Percentiles rank a stretch among this genome's conserved stretches.
Evolutionary conservation across 441 rosid species (phyloP).

Genomic region (Gossypium schwendimanii): DNA sequence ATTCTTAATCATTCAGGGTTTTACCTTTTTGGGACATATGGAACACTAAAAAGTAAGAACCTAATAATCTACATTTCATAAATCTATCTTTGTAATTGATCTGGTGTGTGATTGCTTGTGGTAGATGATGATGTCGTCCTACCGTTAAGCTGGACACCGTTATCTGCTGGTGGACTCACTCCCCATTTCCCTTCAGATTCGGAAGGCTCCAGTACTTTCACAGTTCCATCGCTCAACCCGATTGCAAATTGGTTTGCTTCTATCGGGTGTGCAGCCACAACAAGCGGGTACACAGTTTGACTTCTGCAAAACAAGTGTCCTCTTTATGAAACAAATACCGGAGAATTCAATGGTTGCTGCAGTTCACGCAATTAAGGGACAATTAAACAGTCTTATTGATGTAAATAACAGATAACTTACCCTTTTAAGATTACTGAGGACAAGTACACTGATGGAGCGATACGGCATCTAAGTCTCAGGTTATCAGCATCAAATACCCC

Average conservation of each 20-base stretch:
- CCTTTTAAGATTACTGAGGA: slow-evolving; percentile 42
- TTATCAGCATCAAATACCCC: slow-evolving; percentile 78
- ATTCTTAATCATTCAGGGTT: not conserved
- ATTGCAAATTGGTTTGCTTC: slow-evolving; percentile 76
- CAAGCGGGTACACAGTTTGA: slow-evolving; percentile 61
- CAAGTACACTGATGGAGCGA: slow-evolving; percentile 62
- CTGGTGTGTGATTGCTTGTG: slow-evolving; percentile 71
- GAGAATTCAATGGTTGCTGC: not conserved
- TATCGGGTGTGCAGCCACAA: slow-evolving; percentile 74
- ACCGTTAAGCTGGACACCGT: slow-evolving; percentile 40
- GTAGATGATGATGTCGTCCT: slow-evolving; percentile 63
- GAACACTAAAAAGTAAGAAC: not conserved
- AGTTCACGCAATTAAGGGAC: not conserved
- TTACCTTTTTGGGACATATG: not conserved
- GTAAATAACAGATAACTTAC: slow-evolving; percentile 30
- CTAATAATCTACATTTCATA: not conserved
- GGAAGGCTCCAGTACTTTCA: slow-evolving; percentile 70
- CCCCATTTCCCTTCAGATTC: slow-evolving; percentile 88
- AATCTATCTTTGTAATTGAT: slow-evolving; percentile 29
- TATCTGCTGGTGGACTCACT: slow-evolving; percentile 45
- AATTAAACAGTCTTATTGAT: not conserved
- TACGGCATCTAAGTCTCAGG: slow-evolving; percentile 67
- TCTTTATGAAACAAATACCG: not conserved
- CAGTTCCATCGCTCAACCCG: slow-evolving; percentile 68
- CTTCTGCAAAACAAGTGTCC: slow-evolving; percentile 29